These are phyloP conservation scores for Mycena chlorophos DNA, from an alignment of 768 basidiomycete genomes.

Conservation along the genomic window DNA sequence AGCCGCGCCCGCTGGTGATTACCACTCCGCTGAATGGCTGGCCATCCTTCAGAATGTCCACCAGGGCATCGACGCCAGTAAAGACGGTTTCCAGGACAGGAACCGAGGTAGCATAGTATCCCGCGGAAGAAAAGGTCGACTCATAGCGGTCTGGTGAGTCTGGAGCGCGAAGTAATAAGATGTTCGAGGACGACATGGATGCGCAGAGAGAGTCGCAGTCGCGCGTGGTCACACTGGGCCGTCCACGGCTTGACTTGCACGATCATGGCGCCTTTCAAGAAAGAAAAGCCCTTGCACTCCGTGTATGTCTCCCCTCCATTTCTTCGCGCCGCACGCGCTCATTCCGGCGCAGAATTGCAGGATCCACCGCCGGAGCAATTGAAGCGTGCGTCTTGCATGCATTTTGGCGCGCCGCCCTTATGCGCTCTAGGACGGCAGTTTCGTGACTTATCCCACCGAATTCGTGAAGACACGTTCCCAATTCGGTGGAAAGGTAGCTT, in stretches of 20 bases:
- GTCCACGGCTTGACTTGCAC: neutral
- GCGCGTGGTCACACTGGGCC: neutral
- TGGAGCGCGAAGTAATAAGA: slow-evolving; percentile 46
- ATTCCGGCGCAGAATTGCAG: slow-evolving; percentile 57
- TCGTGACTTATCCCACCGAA: slow-evolving; percentile 87
- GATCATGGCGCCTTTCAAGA: slow-evolving; percentile 49
- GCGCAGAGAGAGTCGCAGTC: slow-evolving; percentile 1
- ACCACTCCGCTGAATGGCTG: slow-evolving; percentile 61
- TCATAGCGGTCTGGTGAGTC: slow-evolving; percentile 59
- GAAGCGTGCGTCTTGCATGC: slow-evolving; percentile 69
- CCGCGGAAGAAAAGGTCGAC: slow-evolving; percentile 42
- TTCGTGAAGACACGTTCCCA: slow-evolving; percentile 94
- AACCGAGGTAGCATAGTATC: slow-evolving; percentile 58
- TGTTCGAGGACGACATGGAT: slow-evolving; percentile 31
- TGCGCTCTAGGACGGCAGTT: slow-evolving; percentile 50
- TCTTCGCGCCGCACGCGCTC: neutral
- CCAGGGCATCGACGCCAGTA: slow-evolving; percentile 49
- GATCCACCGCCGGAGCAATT: slow-evolving; percentile 87
- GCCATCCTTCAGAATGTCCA: slow-evolving; percentile 40
- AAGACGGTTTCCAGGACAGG: slow-evolving; percentile 71
- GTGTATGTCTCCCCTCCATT: slow-evolving; percentile 40
- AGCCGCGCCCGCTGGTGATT: slow-evolving; percentile 76
- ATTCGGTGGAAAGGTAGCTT: slow-evolving; percentile 73
- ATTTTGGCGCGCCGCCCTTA: slow-evolving; percentile 27
- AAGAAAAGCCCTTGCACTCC: slow-evolving; percentile 84